These are phyloP conservation scores for Edaphochlamys debaryana DNA, from an alignment of 139 green algal genomes.

Conservation along the genomic window DNA sequence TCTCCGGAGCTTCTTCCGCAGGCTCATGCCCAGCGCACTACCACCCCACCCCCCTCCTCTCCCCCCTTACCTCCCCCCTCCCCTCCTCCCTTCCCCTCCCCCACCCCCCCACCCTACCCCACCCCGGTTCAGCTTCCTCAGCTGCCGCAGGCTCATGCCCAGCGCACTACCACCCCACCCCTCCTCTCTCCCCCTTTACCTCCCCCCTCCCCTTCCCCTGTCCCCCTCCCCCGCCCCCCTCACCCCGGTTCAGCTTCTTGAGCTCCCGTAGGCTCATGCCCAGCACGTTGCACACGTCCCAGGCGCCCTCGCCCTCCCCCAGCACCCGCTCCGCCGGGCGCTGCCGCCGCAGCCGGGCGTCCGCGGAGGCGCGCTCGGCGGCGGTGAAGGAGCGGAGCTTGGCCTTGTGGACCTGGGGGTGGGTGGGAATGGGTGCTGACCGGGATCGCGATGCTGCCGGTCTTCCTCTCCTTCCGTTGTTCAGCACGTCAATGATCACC, in stretches of 20 bases:
- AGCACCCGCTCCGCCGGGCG: constrained; percentile 21
- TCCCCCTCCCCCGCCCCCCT: neutral
- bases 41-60: neutral
- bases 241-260: constrained; percentile 58
- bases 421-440: too few species aligned
- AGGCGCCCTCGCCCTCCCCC: constrained; percentile 58
- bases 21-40: neutral
- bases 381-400: constrained; percentile 63
- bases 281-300: constrained; percentile 69
- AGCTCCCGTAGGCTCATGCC: constrained; percentile 69
- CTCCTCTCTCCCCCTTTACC: neutral
- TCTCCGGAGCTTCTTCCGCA: too few species aligned
- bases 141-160: too few species aligned
- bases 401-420: constrained; percentile 88
- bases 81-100: neutral
- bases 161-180: neutral
- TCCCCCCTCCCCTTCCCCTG: neutral
- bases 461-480: too few species aligned
- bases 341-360: neutral
- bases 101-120: neutral
- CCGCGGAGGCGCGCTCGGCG: constrained; percentile 20
- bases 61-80: neutral
- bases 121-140: constrained; percentile 56
- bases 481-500: too few species aligned
- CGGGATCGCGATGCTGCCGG: too few species aligned